phyloP scores from a whole-genome alignment of 495 filamentous ascomycete genomes.

The Podospora pseudoanserina region DNA sequence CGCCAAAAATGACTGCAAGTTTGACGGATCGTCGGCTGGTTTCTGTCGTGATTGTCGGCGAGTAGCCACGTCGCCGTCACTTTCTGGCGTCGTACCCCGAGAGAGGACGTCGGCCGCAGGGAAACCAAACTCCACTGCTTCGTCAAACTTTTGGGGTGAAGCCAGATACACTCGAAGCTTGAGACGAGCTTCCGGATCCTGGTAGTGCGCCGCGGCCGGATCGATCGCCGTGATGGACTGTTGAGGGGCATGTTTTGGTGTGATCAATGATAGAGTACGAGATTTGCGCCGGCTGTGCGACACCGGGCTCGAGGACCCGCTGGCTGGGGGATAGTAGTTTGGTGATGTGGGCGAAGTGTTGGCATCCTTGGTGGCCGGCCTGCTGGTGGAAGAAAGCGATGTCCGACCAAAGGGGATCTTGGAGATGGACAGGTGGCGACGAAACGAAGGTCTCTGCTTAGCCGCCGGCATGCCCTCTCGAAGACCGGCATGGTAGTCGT shows the following conservation, averaged over 20 bases:
- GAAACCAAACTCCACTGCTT: conserved; percentile 91
- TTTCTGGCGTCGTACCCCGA: conserved; percentile 17
- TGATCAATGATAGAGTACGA: conserved; percentile 47
- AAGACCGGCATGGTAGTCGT: conserved; percentile 52
- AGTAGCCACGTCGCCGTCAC: conserved; percentile 5
- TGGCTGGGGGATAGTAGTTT: conserved; percentile 32
- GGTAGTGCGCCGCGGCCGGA: conserved; percentile 75
- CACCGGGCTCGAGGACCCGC: conserved; percentile 23
- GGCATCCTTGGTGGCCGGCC: conserved; percentile 42
- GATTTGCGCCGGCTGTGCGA: conserved; percentile 45
- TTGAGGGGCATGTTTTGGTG: conserved; percentile 43
- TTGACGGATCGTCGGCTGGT: conserved; percentile 33
- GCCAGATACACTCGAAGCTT: conserved; percentile 85
- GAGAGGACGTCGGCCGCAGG: conserved; percentile 55
- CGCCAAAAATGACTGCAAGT: conserved; percentile 46
- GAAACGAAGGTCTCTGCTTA: conserved; percentile 46
- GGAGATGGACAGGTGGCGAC: conserved; percentile 50
- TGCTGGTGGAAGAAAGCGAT: conserved; percentile 38
- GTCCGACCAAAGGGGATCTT: conserved; percentile 54
- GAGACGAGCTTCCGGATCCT: conserved; percentile 82
- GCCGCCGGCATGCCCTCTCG: conserved; percentile 41
- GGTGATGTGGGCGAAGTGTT: conserved; percentile 30
- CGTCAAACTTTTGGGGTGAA: conserved; percentile 92
- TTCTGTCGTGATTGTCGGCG: conserved; percentile 31
- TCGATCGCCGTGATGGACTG: conserved; percentile 60